phyloP scores from a whole-genome alignment of 208 protist genomes.

The Acanthamoeba triangularis region DNA sequence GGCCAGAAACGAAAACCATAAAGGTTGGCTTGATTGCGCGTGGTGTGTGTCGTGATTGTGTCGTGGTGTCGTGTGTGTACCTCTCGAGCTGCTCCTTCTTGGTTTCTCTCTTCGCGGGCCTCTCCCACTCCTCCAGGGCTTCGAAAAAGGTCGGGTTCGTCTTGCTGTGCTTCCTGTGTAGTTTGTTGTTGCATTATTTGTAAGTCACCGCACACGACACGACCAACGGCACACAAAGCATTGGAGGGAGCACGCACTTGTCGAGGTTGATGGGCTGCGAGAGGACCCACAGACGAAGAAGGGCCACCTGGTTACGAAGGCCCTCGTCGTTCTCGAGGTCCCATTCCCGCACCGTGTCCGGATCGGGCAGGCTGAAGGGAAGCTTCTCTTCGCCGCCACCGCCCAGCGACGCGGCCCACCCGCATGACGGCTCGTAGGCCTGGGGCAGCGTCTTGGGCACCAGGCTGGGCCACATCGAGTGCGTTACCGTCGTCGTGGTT shows the following conservation, averaged over 20 bases:
- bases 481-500: neutral
- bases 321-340: conserved; percentile 1
- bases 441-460: neutral
- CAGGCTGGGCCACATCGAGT: conserved; percentile 13
- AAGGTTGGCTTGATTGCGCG: neutral
- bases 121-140: neutral
- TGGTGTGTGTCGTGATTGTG: neutral
- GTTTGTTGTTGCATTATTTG: too few species aligned
- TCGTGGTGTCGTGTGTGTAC: neutral
- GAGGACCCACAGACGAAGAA: conserved; percentile 34
- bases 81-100: neutral
- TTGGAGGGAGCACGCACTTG: neutral
- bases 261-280: conserved; percentile 46
- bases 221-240: too few species aligned
- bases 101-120: neutral
- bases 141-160: conserved; percentile 25
- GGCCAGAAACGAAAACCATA: neutral
- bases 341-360: neutral
- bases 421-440: conserved; percentile 24
- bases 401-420: neutral
- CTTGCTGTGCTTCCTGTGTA: neutral
- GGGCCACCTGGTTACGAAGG: conserved; percentile 5
- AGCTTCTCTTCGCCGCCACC: neutral
- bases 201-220: too few species aligned
- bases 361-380: conserved; percentile 12